phyloP scores from a whole-genome alignment of 2,329 filamentous ascomycete species.

The Basipetospora chlamydospora region DNA sequence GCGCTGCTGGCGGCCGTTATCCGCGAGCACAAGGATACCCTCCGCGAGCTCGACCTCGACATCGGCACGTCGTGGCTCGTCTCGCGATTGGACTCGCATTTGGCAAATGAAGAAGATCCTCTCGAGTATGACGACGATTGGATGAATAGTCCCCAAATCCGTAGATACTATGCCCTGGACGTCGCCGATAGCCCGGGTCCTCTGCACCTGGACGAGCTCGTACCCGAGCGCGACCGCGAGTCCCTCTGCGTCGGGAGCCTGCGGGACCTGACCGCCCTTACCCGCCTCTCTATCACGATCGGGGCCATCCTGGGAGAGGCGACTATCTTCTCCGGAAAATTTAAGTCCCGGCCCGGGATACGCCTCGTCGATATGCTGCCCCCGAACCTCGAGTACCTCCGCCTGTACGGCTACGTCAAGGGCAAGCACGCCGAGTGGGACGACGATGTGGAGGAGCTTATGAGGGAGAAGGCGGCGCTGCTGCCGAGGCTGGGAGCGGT shows the following conservation, averaged over 20 bases:
- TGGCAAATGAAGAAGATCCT: not conserved
- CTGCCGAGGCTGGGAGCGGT: conserved; percentile 6
- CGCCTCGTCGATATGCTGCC: conserved; percentile 8
- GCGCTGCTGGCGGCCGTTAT: conserved; percentile 7
- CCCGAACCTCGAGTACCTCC: conserved; percentile 7
- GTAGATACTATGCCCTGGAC: not conserved
- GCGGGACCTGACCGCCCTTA: conserved; percentile 6
- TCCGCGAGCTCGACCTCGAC: conserved; percentile 7
- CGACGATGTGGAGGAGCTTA: conserved; percentile 5
- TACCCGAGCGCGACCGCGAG: not conserved
- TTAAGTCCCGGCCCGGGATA: not conserved
- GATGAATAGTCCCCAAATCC: too few species aligned
- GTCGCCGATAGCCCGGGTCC: conserved; percentile 1
- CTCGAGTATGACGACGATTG: not conserved
- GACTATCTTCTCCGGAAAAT: not conserved
- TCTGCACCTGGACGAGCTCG: not conserved
- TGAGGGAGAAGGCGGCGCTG: conserved; percentile 6
- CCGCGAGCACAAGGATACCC: conserved; percentile 4
- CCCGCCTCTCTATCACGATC: conserved; percentile 5
- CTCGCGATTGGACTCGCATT: too few species aligned
- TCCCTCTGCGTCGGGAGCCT: conserved; percentile 7
- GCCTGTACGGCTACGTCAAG: conserved; percentile 8
- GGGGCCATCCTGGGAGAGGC: not conserved
- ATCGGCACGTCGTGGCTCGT: not conserved
- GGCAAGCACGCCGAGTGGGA: conserved; percentile 5